Evolutionary conservation across 2,329 filamentous ascomycete species (phyloP), one percentile per base, ranked within the genome.

Genomic region (Ophiostoma pallidulum): DNA sequence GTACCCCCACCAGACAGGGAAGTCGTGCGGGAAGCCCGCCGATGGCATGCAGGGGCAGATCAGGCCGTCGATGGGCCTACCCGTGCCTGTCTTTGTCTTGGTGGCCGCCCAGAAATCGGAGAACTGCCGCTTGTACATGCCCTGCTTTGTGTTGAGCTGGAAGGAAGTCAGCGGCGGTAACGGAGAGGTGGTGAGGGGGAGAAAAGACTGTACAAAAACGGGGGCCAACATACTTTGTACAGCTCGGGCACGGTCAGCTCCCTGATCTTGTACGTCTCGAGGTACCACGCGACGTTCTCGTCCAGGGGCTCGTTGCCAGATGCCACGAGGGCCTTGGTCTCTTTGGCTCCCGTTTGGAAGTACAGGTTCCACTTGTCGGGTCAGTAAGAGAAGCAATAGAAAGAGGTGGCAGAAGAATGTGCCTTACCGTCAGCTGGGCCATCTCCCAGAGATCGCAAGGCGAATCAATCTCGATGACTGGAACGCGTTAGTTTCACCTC

Each of bases 21-120:
- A 47, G 8, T 47, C 50, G 38, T 50, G 47, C 4, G 47, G 50
- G 16, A 42, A 41, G 2, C 44, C 37, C 7, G 45, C 43, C 14
- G 24, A 41, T 13, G 0, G 75, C 71, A 2, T 72, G 70, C 8
- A 74, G 55, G 1, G 74, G 71, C 51, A 66, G 14, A 78, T 69
- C 2, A 78, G 57, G 0, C 71, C 74, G 55, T 84, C 80, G 0
- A 82, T 74, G 2, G 72, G 65, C 42, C 69, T 64, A 0, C 69
- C 68, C 1, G 44, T 50, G 3, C 19, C 18, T 4, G 49, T 51
- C 22, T 18, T 10, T 1, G 26, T 20, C 2, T 18, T 18, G 1
- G 48, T 45, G 8, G 44, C 44, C 1, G 22, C 6, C 45, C 44
- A 50, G 10, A 28, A 33, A 8, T 41, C 13, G 24, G 20, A 13